Evolutionary conservation across 2,329 filamentous ascomycete species (phyloP), one percentile per base, ranked within the genome.

Genomic region (Alternaria conjuncta): DNA sequence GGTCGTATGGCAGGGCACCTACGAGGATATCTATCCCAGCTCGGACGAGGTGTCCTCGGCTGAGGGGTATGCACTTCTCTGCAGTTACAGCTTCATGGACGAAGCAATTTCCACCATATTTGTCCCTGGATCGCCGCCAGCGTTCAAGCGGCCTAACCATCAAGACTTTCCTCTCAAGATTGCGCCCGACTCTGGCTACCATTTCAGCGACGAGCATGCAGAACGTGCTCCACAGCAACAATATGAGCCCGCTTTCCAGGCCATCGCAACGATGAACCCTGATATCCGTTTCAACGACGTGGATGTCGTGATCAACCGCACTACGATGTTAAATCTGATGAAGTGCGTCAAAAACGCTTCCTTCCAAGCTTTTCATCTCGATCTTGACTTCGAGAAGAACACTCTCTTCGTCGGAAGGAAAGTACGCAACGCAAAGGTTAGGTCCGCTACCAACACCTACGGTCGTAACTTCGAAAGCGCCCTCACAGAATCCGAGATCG

Each of bases 241-340:
- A 26, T 65, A 65, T 23, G 62, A 65, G 43, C 59, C 62, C 12
- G n/a, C 57, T 10, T 58, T 67, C 44, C 62, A 67, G 26, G 62
- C 65, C 11, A 18, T 67, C 20, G 49, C 55, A 4, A 25, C 61
- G 3, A 65, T 67, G 61, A 65, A 41, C 20, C 61, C 60, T 6
- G 20, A 53, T 12, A 25, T 41, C 11, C 21, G 50, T 6, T 51
- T 57, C 9, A 46, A 57, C 36, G 51, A 64, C 20, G 53, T 64
- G 1, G 57, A 60, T 12, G 18, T 64, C 15, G 57, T 64, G 44
- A 51, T 46, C 1, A 53, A 60, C 13, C 54, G 57, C 13, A 56
- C 23, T 4, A 53, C 26, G 9, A 30, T 60, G 18, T 41, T 46
- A 1, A 44, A n/a, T 15, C n/a, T 64, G 5, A 20, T 45, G 12